phyloP scores from a whole-genome alignment of 176 grass and related monocot genomes.

The Carex scoparia region DNA sequence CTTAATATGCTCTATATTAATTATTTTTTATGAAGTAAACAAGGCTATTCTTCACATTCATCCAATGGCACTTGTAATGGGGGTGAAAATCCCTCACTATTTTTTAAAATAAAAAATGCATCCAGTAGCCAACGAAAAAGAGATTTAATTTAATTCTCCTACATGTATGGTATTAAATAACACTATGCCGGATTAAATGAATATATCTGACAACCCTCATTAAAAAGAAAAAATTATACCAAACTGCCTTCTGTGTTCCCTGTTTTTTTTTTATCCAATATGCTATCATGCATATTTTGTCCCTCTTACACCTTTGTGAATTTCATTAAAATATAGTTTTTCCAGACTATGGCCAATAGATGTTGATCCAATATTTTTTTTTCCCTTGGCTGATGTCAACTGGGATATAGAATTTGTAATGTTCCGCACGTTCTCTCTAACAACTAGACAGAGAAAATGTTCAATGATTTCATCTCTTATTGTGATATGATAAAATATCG shows the following conservation, averaged over 20 bases:
- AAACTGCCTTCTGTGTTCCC: neutral
- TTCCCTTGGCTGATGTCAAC: neutral
- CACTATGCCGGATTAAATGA: neutral
- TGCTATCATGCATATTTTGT: neutral
- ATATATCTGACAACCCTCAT: neutral
- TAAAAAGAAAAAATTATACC: neutral
- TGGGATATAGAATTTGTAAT: neutral
- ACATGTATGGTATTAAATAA: neutral
- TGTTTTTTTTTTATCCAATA: neutral
- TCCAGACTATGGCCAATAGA: neutral
- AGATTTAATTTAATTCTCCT: neutral
- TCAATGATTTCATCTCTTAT: neutral
- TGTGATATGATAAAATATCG: neutral
- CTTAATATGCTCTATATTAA: neutral
- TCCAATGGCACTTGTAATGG: no score
- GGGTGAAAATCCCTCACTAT: no score
- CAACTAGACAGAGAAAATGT: slow-evolving; percentile 3
- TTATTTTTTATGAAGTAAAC: no score
- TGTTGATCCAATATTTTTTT: neutral
- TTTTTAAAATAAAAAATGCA: no score
- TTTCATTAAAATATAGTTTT: neutral
- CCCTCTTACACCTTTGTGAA: neutral
- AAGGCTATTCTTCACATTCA: neutral
- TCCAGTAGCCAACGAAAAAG: neutral
- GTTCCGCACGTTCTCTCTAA: slow-evolving; percentile 7